Base-by-base conservation (phyloP, 179 eudicot genomes). In the Corrigiola litoralis region DNA sequence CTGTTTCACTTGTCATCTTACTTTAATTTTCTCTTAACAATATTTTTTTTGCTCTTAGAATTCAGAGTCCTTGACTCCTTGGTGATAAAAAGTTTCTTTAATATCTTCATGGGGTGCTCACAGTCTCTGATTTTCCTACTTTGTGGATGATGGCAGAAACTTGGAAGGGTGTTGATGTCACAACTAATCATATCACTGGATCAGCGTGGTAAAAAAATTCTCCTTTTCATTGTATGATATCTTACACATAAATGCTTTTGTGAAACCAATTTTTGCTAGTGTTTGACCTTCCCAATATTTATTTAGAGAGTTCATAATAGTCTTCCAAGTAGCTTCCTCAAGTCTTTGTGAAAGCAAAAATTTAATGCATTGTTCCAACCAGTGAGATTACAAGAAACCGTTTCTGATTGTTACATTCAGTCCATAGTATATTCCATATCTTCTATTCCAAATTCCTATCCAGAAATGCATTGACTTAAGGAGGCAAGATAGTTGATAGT, bases 141-240 rank as follows among this genome's bases (percentile, higher is more conserved):
- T 70, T 76, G 64, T 80, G 69, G 57, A 49, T 69, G 82, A 81
- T 72, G 73, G 80, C 85, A 87, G 94, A 76, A 81, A 48, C 65
- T 69, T 52, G 86, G 82, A 79, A 84, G 77, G 77, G 67, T 68
- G 52, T 41, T 70, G 71, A 54, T 36, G 28, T 54, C 61, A 49
- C 41, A 52, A 60, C 73, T 83, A 65, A 58, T 78, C 44, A 45
- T 73, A 49, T 62, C 84, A 68, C 41, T 66, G 21, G 66, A 74
- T 55, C 44, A 11, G 54, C 65, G 61, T 63, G 85, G 94, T 87
- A 84, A 72, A 13, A n/a, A n/a, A n/a, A n/a, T n/a, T 48, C 48
- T 38, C 25, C 25, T 52, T 49, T 31, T 31, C 24, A 40, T 33
- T 44, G n/a, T 32, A 25, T 9, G 38, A 0, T 36, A 48, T 40